Evolutionary conservation across 179 eudicot genomes (phyloP).

Genomic region (Beta lomatogona): DNA sequence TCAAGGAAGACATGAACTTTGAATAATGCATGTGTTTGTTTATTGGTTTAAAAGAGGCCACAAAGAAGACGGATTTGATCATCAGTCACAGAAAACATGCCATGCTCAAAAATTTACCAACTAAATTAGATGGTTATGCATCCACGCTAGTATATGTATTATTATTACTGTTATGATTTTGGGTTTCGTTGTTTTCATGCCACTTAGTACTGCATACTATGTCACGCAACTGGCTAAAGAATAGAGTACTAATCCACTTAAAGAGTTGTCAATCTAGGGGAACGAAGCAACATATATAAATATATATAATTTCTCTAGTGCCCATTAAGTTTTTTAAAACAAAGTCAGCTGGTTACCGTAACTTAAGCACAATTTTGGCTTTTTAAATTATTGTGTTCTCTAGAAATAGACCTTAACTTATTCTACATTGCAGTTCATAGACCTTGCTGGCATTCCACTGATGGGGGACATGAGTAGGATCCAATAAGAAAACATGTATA

Average conservation of each 20-base stretch:
- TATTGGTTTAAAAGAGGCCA: no score
- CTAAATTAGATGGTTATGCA: no score
- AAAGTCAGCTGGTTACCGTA: neutral
- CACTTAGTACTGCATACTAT: conserved; percentile 4
- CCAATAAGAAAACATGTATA: conserved; percentile 6
- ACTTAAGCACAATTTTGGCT: neutral
- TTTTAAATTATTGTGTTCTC: neutral
- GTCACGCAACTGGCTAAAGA: neutral
- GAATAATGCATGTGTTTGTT: no score
- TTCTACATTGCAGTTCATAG: neutral
- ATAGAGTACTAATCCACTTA: neutral
- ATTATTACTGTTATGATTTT: neutral
- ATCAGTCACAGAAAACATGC: no score
- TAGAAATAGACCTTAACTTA: neutral
- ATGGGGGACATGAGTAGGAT: conserved; percentile 28
- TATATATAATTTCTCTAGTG: no score
- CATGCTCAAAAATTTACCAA: no score
- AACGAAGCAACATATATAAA: neutral
- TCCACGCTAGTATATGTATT: no score
- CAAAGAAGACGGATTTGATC: no score
- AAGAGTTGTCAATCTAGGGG: neutral
- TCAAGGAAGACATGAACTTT: no score
- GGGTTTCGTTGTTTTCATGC: conserved; percentile 1
- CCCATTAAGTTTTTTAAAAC: no score
- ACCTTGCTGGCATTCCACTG: conserved; percentile 21